Evolutionary conservation across 371 early-diverging fungal species (phyloP).

Genomic region (Umbelopsis sp.): DNA sequence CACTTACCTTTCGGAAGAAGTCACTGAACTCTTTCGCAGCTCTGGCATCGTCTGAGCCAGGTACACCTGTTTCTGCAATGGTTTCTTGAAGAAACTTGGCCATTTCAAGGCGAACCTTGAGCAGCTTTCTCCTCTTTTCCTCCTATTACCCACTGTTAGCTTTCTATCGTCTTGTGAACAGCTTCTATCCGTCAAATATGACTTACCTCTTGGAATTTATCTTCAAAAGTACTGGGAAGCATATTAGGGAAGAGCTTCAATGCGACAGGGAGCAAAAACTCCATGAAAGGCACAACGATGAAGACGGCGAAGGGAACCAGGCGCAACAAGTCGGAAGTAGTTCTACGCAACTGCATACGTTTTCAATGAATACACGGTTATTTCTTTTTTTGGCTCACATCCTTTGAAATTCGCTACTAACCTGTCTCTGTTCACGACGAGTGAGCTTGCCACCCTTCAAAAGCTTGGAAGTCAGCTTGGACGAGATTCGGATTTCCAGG

Average conservation of each 20-base stretch:
- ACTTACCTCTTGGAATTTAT: constrained; percentile 77
- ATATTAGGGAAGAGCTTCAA: constrained; percentile 96
- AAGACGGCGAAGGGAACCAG: constrained; percentile 94
- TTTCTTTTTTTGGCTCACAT: too few species aligned
- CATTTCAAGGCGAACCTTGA: constrained; percentile 92
- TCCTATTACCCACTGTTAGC: constrained; percentile 53
- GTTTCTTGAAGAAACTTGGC: constrained; percentile 94
- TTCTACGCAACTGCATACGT: constrained; percentile 69
- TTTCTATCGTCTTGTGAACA: neutral
- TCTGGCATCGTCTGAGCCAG: constrained; percentile 58
- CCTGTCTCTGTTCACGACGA: constrained; percentile 91
- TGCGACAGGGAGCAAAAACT: constrained; percentile 89
- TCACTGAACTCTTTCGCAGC: constrained; percentile 81
- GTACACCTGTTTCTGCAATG: constrained; percentile 82
- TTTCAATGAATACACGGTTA: neutral
- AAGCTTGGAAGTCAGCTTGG: constrained; percentile 77
- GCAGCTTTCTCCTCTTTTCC: constrained; percentile 86
- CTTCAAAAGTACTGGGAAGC: constrained; percentile 95
- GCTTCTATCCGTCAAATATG: neutral
- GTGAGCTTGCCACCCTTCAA: constrained; percentile 80
- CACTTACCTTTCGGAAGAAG: constrained; percentile 76
- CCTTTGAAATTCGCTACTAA: constrained; percentile 24
- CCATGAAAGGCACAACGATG: constrained; percentile 93
- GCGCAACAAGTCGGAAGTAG: constrained; percentile 85
- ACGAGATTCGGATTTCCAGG: constrained; percentile 87